Percentiles rank a stretch among this genome's conserved stretches.
Conservation (phyloP, 2,329 filamentous ascomycete species). For the Neofusicoccum cordaticola region DNA sequence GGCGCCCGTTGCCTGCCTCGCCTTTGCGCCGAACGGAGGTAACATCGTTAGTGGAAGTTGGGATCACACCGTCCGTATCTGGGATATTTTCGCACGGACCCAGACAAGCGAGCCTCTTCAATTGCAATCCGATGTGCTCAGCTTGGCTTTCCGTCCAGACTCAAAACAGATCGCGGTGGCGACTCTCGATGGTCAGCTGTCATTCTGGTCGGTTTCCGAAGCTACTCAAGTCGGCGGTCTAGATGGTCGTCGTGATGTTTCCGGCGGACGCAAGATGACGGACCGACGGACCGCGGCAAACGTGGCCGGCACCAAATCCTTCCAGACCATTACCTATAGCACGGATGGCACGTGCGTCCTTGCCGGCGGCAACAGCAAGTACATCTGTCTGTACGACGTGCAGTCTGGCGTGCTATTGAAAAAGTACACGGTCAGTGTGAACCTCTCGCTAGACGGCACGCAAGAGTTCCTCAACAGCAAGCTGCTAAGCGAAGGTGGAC, state of each 20-base stretch:
- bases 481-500: conserved; percentile 84
- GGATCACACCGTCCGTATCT: conserved; percentile 93
- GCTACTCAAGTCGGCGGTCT: conserved; percentile 81
- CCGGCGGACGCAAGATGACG: conserved; percentile 81
- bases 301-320: conserved; percentile 83
- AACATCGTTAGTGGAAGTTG: conserved; percentile 88
- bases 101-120: conserved; percentile 94
- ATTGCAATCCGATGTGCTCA: conserved; percentile 85
- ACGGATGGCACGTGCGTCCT: conserved; percentile 87
- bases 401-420: conserved; percentile 86
- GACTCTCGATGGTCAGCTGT: conserved; percentile 88
- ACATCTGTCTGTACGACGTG: conserved; percentile 96
- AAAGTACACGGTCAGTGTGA: conserved; percentile 93
- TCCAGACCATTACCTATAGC: conserved; percentile 84
- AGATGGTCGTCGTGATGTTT: conserved; percentile 88
- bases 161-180: conserved; percentile 88
- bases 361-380: conserved; percentile 94
- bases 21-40: conserved; percentile 83
- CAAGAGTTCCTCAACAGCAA: conserved; percentile 96
- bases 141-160: conserved; percentile 83
- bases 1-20: conserved; percentile 82
- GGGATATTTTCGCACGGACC: conserved; percentile 90
- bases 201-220: conserved; percentile 90
- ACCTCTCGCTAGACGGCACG: conserved; percentile 91
- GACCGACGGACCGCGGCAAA: conserved; percentile 92